phyloP scores from a whole-genome alignment of 1,284 basidiomycete genomes.

The Ceratobasidium sp. region DNA sequence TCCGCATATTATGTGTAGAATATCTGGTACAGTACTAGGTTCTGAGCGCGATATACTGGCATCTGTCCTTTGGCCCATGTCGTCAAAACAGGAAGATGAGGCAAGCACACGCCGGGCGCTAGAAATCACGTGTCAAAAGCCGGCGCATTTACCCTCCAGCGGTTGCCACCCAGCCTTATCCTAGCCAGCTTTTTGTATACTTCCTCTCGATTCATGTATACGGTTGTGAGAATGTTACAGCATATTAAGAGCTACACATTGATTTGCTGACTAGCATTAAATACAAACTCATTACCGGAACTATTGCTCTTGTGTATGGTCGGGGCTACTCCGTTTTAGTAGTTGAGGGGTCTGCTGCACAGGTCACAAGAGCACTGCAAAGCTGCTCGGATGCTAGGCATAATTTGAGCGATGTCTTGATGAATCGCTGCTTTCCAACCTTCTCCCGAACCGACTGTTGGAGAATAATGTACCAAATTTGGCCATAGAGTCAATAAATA shows the following conservation, averaged over 20 bases:
- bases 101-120: background rate
- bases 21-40: background rate
- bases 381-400: background rate
- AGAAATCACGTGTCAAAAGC: background rate
- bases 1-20: constrained; percentile 1
- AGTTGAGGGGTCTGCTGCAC: too few relatives aligned
- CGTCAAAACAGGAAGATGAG: background rate
- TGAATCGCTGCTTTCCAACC: background rate
- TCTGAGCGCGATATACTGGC: background rate
- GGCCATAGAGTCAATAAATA: constrained; percentile 7
- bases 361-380: background rate
- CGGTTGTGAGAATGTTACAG: too few relatives aligned
- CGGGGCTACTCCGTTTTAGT: too few relatives aligned
- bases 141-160: too few relatives aligned
- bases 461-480: background rate
- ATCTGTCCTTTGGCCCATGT: background rate
- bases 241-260: too few relatives aligned
- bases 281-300: too few relatives aligned
- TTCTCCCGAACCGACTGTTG: background rate
- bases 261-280: too few relatives aligned
- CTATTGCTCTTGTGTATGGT: too few relatives aligned
- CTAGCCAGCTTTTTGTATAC: too few relatives aligned
- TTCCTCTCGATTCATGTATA: too few relatives aligned
- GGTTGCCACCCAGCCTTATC: too few relatives aligned
- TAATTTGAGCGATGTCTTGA: background rate